Evolutionary conservation across 805 yeast species (phyloP).

Genomic region (Teunomyces tritomae): DNA sequence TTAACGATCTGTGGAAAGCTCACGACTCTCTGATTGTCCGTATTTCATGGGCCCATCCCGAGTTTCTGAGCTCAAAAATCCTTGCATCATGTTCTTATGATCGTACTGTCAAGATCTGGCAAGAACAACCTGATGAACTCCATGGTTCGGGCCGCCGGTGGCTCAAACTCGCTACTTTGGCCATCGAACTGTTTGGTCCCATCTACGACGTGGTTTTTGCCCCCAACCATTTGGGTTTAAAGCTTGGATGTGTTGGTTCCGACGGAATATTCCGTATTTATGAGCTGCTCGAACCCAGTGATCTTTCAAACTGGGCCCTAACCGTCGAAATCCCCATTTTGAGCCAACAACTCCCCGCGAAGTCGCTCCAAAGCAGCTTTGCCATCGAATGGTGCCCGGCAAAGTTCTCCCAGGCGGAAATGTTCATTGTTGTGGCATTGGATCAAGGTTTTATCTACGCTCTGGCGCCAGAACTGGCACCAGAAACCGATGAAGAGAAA

Average conservation of each 20-base stretch:
- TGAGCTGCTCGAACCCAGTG: slow-evolving; percentile 89
- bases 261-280: slow-evolving; percentile 85
- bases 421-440: slow-evolving; percentile 76
- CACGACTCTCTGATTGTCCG: slow-evolving; percentile 86
- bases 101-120: slow-evolving; percentile 86
- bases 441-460: slow-evolving; percentile 83
- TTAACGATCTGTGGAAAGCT: slow-evolving; percentile 91
- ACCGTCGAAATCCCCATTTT: slow-evolving; percentile 69
- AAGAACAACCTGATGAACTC: slow-evolving; percentile 77
- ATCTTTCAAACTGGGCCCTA: slow-evolving; percentile 76
- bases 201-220: slow-evolving; percentile 88
- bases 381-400: slow-evolving; percentile 90
- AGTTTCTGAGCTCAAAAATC: slow-evolving; percentile 70
- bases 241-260: slow-evolving; percentile 81
- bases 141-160: slow-evolving; percentile 81
- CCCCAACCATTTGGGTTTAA: slow-evolving; percentile 77
- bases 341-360: slow-evolving; percentile 65
- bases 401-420: slow-evolving; percentile 68
- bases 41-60: slow-evolving; percentile 92
- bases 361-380: slow-evolving; percentile 80
- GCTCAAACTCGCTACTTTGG: slow-evolving; percentile 69
- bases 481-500: neutral
- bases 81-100: slow-evolving; percentile 89
- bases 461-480: slow-evolving; percentile 8
- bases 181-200: slow-evolving; percentile 81